phyloP scores from a whole-genome alignment of 2,329 filamentous ascomycete genomes.

The Tolypocladium ophioglossoides region DNA sequence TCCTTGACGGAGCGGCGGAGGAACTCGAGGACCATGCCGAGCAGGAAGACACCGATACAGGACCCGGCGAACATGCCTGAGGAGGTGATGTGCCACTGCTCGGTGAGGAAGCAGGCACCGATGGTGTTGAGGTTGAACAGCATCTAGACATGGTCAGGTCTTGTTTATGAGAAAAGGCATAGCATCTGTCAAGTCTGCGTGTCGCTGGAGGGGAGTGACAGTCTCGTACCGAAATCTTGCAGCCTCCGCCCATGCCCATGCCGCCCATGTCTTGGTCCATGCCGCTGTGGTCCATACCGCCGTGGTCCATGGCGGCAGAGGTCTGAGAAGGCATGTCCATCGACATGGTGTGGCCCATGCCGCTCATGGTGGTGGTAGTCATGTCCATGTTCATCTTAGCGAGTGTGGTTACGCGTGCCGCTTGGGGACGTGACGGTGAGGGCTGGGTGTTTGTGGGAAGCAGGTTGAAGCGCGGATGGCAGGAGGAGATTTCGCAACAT shows the following conservation, averaged over 20 bases:
- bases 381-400: neutral
- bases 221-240: slow-evolving; percentile 27
- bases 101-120: slow-evolving; percentile 59
- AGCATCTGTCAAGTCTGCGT: neutral
- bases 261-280: slow-evolving; percentile 7
- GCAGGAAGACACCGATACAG: slow-evolving; percentile 67
- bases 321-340: slow-evolving; percentile 3
- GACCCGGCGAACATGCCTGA: slow-evolving; percentile 65
- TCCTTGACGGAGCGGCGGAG: slow-evolving; percentile 61
- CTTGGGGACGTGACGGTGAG: neutral
- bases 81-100: slow-evolving; percentile 59
- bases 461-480: neutral
- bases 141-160: slow-evolving; percentile 41
- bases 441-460: neutral
- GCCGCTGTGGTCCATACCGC: slow-evolving; percentile 8
- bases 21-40: slow-evolving; percentile 62
- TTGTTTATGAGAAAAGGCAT: neutral
- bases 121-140: slow-evolving; percentile 71
- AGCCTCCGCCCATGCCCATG: slow-evolving; percentile 14
- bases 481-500: neutral
- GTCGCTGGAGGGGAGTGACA: neutral
- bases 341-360: slow-evolving; percentile 3
- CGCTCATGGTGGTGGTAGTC: neutral
- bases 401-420: neutral
- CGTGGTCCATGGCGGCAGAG: slow-evolving; percentile 7